Evolutionary conservation across 1,284 basidiomycete genomes (phyloP).

Genomic region (Ganoderma multipileum): DNA sequence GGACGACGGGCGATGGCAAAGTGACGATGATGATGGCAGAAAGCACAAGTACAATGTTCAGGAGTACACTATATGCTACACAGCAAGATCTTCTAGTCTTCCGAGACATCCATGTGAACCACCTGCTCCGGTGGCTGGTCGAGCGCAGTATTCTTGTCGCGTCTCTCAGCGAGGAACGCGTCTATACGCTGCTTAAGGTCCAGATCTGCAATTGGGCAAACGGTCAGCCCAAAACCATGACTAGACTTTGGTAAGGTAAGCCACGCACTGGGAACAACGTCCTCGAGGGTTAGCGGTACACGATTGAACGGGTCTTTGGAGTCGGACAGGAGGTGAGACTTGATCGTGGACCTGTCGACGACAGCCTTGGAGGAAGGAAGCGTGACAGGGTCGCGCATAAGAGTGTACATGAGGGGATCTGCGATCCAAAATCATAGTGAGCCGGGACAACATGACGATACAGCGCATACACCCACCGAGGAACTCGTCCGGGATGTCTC

Average conservation of each 20-base stretch:
- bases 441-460: not conserved
- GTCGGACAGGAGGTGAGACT: constrained; percentile 93
- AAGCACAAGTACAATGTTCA: constrained; percentile 15
- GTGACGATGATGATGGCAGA: not conserved
- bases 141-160: constrained; percentile 43
- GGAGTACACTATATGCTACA: constrained; percentile 32
- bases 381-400: constrained; percentile 97
- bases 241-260: not conserved
- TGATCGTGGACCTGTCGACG: constrained; percentile 94
- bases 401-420: constrained; percentile 93
- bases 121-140: constrained; percentile 40
- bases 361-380: constrained; percentile 86
- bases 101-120: constrained; percentile 45
- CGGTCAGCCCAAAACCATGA: not conserved
- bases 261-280: constrained; percentile 76
- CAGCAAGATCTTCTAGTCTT: constrained; percentile 20
- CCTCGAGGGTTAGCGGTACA: constrained; percentile 78
- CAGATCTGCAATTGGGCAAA: constrained; percentile 45
- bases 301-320: constrained; percentile 93
- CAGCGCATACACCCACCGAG: constrained; percentile 61
- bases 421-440: constrained; percentile 21
- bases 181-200: constrained; percentile 72
- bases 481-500: constrained; percentile 96
- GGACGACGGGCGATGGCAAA: not conserved
- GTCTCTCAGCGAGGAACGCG: constrained; percentile 61